phyloP scores from a whole-genome alignment of 768 basidiomycete species.

The Mrakia hoshinonis region DNA sequence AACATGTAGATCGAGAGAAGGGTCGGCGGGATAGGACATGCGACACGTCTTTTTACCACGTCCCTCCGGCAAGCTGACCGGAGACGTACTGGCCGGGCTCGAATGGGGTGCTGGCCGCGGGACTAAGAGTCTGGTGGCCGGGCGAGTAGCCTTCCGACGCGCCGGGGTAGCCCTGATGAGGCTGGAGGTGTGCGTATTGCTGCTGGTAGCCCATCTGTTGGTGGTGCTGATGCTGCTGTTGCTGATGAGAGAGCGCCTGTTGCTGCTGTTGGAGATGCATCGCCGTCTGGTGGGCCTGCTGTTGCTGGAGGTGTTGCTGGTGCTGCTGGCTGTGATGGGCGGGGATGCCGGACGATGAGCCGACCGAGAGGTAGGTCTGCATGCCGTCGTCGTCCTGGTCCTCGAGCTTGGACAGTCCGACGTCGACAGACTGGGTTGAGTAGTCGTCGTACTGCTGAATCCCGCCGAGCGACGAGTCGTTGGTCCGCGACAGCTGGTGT shows the following conservation, averaged over 20 bases:
- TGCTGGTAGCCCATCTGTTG: slow-evolving; percentile 19
- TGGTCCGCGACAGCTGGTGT: neutral
- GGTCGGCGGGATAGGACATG: too few relatives aligned
- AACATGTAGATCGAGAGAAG: too few relatives aligned
- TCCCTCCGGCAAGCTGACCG: too few relatives aligned
- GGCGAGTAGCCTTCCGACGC: neutral
- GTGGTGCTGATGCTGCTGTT: slow-evolving; percentile 29
- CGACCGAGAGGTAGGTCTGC: slow-evolving; percentile 21
- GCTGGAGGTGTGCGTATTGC: slow-evolving; percentile 31
- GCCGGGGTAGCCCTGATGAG: slow-evolving; percentile 13
- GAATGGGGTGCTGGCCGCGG: neutral
- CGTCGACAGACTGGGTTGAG: neutral
- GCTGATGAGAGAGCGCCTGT: too few relatives aligned
- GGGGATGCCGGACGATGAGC: neutral
- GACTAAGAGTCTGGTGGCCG: neutral
- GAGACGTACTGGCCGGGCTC: neutral
- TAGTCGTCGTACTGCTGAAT: slow-evolving; percentile 4
- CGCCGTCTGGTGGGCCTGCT: too few relatives aligned
- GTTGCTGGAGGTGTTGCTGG: slow-evolving; percentile 16
- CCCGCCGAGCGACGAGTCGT: neutral
- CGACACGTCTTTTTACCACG: too few relatives aligned
- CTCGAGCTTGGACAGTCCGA: neutral
- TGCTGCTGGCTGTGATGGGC: slow-evolving; percentile 6
- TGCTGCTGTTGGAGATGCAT: slow-evolving; percentile 1
- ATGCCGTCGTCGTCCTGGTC: neutral